A percentile compares a stretch with the other conserved stretches of the same genome.
These are phyloP conservation scores for Phymatotrichopsis omnivora DNA, from an alignment of 2,329 filamentous ascomycete genomes.

Conservation along the genomic window DNA sequence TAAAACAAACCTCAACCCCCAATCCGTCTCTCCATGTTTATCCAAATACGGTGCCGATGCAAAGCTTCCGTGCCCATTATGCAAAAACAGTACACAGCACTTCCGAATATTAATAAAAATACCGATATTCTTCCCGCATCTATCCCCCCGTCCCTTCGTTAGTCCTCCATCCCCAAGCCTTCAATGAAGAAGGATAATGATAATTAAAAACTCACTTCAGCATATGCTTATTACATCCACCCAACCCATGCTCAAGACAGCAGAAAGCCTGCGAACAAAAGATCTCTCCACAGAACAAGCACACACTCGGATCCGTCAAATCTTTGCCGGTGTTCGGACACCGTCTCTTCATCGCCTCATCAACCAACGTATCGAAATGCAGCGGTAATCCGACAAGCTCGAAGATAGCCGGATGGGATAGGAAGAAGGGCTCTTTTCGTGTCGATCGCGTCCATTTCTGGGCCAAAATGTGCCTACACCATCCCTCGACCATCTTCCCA, in stretches of 20 bases:
- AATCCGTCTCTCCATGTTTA: constrained; percentile 88
- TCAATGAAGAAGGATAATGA: background rate
- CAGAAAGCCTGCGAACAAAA: constrained; percentile 92
- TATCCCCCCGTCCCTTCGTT: constrained; percentile 36
- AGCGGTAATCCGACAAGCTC: constrained; percentile 86
- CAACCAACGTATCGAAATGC: constrained; percentile 84
- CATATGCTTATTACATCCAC: constrained; percentile 87
- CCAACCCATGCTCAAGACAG: constrained; percentile 64
- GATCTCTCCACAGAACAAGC: constrained; percentile 91
- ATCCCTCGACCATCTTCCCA: constrained; percentile 41
- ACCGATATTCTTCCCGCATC: constrained; percentile 82
- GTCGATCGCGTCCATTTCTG: too few species aligned
- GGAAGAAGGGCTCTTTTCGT: background rate
- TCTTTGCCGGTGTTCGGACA: constrained; percentile 90
- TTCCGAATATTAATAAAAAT: constrained; percentile 95
- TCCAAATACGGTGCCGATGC: constrained; percentile 87
- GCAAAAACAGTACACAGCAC: constrained; percentile 81
- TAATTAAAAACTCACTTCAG: constrained; percentile 51
- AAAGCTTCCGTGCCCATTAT: constrained; percentile 72
- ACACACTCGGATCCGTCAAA: constrained; percentile 79
- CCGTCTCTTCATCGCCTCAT: constrained; percentile 71
- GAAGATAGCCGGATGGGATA: constrained; percentile 81
- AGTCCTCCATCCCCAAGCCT: constrained; percentile 5
- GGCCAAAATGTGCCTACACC: constrained; percentile 26
- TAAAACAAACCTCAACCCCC: constrained; percentile 51